phyloP scores from a whole-genome alignment of 2,329 filamentous ascomycete species.

The Ceratocystis papillata region DNA sequence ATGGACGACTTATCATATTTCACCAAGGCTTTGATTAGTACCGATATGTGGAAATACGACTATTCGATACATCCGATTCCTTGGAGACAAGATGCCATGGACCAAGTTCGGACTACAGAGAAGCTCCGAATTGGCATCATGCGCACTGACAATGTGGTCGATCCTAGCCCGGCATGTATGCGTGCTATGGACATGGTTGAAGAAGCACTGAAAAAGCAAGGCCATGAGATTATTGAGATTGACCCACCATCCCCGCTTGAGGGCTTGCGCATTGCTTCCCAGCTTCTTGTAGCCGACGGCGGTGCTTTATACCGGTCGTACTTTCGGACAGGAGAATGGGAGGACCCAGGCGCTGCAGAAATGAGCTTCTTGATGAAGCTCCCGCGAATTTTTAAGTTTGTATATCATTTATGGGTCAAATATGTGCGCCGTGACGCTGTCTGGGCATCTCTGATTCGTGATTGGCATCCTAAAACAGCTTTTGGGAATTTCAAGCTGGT shows the following conservation, averaged over 20 bases:
- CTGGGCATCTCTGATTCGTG: constrained; percentile 65
- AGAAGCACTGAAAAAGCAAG: constrained; percentile 54
- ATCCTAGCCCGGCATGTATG: constrained; percentile 72
- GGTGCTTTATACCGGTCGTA: constrained; percentile 68
- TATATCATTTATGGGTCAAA: constrained; percentile 85
- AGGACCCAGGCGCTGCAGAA: constrained; percentile 65
- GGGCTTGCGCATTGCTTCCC: constrained; percentile 63
- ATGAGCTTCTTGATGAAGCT: constrained; percentile 64
- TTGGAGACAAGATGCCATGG: constrained; percentile 56
- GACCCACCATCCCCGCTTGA: constrained; percentile 61
- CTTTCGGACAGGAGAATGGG: constrained; percentile 65
- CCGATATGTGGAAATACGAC: constrained; percentile 84
- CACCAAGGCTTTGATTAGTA: constrained; percentile 61
- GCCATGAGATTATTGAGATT: constrained; percentile 60
- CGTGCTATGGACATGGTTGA: constrained; percentile 64
- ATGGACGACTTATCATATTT: constrained; percentile 77
- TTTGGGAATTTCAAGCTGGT: constrained; percentile 77
- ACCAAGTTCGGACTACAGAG: constrained; percentile 50
- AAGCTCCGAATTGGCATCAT: constrained; percentile 64
- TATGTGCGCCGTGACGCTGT: constrained; percentile 65
- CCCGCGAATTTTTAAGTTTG: constrained; percentile 61
- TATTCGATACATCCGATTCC: constrained; percentile 73
- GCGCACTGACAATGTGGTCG: constrained; percentile 69
- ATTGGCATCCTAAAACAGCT: constrained; percentile 63
- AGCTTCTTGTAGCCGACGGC: constrained; percentile 76